A percentile compares a stretch with the other conserved stretches of the same genome.
phyloP scores from a whole-genome alignment of 116 monocot species.

The Trichopus zeylanicus region DNA sequence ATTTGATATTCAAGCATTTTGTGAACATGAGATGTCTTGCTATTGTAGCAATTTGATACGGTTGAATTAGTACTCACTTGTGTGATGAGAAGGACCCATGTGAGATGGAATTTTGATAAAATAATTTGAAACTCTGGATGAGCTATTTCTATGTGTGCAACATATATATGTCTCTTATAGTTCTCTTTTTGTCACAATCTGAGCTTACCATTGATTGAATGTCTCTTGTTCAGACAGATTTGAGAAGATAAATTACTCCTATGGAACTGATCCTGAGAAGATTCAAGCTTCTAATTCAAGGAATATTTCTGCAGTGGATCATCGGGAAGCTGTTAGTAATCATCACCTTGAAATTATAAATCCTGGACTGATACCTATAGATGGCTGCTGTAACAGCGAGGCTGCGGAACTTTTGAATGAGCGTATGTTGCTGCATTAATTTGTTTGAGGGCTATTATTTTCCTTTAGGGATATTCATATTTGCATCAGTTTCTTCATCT shows the following conservation, averaged over 20 bases:
- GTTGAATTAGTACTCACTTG: too few relatives aligned
- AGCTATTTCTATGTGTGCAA: too few relatives aligned
- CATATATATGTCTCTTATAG: too few relatives aligned
- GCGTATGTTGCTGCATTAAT: conserved; percentile 32
- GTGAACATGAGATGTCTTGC: too few relatives aligned
- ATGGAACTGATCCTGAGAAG: conserved; percentile 55
- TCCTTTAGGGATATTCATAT: not conserved
- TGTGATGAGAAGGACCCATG: too few relatives aligned
- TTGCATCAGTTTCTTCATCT: not conserved
- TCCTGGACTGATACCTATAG: conserved; percentile 36
- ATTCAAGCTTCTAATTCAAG: conserved; percentile 34
- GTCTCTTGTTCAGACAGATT: conserved; percentile 26
- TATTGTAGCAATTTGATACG: too few relatives aligned
- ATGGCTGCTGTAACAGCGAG: conserved; percentile 54
- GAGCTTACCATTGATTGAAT: not conserved
- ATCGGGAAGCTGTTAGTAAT: conserved; percentile 29
- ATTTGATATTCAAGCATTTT: too few relatives aligned
- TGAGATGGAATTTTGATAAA: too few relatives aligned
- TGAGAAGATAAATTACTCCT: conserved; percentile 43
- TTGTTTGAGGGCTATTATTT: conserved; percentile 7
- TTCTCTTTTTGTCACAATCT: not conserved
- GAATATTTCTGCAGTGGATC: conserved; percentile 29
- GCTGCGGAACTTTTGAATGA: conserved; percentile 55
- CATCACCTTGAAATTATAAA: conserved; percentile 20
- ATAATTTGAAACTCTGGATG: too few relatives aligned